Evolutionary conservation across 768 basidiomycete species (phyloP).

Genomic region (Trametes coccinea): DNA sequence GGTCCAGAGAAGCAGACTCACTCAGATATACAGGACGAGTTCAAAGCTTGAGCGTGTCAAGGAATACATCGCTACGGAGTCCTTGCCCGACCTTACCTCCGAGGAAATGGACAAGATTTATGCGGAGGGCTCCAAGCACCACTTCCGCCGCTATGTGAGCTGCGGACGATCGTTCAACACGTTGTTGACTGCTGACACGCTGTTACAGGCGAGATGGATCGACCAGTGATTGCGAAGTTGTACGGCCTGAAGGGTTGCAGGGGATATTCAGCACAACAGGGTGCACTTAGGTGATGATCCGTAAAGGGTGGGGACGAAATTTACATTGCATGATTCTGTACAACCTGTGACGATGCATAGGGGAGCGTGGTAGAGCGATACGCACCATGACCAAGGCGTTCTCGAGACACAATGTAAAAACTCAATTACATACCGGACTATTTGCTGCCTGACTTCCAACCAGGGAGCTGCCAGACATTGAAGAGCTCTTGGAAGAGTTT

Average conservation of each 20-base stretch:
- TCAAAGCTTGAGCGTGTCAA: constrained; percentile 40
- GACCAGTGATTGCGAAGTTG: background rate
- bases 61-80: constrained; percentile 44
- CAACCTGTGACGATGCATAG: too few species aligned
- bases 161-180: background rate
- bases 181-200: background rate
- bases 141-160: constrained; percentile 12
- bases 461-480: too few species aligned
- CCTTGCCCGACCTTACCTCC: constrained; percentile 33
- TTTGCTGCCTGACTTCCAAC: too few species aligned
- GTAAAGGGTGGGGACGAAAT: too few species aligned
- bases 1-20: background rate
- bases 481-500: too few species aligned
- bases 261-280: too few species aligned
- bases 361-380: too few species aligned
- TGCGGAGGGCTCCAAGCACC: constrained; percentile 22
- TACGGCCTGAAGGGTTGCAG: background rate
- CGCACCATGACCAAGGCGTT: too few species aligned
- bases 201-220: background rate
- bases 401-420: too few species aligned
- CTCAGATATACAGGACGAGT: constrained; percentile 32
- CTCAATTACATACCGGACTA: too few species aligned
- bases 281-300: too few species aligned
- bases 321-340: too few species aligned
- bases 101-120: constrained; percentile 22